Percentiles rank a stretch among this genome's conserved stretches.
Conservation (phyloP, 208 protist species). For the Trypanosoma platydactyli region DNA sequence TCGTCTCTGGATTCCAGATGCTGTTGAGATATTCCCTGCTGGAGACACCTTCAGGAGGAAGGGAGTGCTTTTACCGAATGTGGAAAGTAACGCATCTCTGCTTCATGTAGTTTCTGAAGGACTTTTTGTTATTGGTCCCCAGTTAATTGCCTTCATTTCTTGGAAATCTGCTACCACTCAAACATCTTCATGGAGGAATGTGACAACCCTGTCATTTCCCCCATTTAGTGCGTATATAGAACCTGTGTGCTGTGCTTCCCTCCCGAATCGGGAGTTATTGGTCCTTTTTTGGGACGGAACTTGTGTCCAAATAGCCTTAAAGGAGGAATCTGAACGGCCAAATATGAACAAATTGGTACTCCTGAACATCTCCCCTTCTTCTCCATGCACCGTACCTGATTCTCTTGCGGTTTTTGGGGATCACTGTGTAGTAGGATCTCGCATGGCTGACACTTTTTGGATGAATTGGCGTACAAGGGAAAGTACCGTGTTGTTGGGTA, state of each 20-base stretch:
- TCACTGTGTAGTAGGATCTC: conserved; percentile 57
- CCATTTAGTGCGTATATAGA: conserved; percentile 26
- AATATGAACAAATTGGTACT: conserved; percentile 20
- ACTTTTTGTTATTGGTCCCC: conserved; percentile 64
- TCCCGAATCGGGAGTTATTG: conserved; percentile 27
- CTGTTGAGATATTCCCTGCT: conserved; percentile 15
- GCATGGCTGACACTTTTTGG: conserved; percentile 51
- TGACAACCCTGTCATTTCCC: conserved; percentile 26
- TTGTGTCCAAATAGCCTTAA: conserved; percentile 23
- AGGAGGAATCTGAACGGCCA: conserved; percentile 17
- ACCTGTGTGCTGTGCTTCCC: conserved; percentile 32
- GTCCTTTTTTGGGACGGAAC: conserved; percentile 31
- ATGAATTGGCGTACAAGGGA: conserved; percentile 36
- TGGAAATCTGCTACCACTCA: background rate
- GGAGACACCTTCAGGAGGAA: conserved; percentile 21
- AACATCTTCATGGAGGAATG: conserved; percentile 15
- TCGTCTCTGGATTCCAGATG: conserved; percentile 23
- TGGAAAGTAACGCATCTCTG: conserved; percentile 52
- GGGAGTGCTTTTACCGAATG: conserved; percentile 37
- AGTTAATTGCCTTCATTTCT: conserved; percentile 53
- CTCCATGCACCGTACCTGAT: conserved; percentile 22
- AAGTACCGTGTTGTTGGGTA: conserved; percentile 42
- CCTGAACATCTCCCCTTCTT: background rate
- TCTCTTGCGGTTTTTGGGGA: conserved; percentile 25
- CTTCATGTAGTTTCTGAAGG: conserved; percentile 49